Percentiles rank a stretch among this genome's conserved stretches.
Evolutionary conservation across 352 stramenopile species (phyloP).

Genomic region (Phytophthora chlamydospora): DNA sequence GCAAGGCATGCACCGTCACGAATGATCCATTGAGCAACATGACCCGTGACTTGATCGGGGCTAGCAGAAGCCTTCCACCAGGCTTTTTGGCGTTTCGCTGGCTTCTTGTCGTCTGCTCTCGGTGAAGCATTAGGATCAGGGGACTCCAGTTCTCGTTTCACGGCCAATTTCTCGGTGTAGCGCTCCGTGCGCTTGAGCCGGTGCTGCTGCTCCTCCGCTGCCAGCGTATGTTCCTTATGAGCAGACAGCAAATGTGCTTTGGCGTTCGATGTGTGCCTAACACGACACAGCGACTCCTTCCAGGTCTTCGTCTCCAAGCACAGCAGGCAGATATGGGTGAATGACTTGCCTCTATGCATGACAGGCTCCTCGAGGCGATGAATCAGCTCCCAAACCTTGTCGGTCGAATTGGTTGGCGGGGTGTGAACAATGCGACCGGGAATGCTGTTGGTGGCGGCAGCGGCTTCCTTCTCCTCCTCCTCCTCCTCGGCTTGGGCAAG

Average conservation of each 20-base stretch:
- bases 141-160: too few species aligned
- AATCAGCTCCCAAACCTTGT: not conserved
- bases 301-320: constrained; percentile 3
- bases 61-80: not conserved
- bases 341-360: not conserved
- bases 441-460: not conserved
- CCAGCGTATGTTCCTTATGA: not conserved
- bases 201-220: not conserved
- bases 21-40: constrained; percentile 9
- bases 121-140: not conserved
- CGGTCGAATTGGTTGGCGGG: not conserved
- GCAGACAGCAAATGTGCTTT: not conserved
- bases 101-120: too few species aligned
- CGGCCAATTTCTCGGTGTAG: not conserved
- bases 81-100: constrained; percentile 1
- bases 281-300: constrained; percentile 1
- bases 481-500: not conserved
- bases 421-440: not conserved
- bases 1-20: not conserved
- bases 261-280: constrained; percentile 1
- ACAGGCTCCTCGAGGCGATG: not conserved
- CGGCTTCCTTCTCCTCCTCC: not conserved
- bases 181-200: not conserved
- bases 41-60: not conserved
- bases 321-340: not conserved